Base-by-base conservation (phyloP, 495 filamentous ascomycete species). In the Pseudoneurospora amorphoporcata region DNA sequence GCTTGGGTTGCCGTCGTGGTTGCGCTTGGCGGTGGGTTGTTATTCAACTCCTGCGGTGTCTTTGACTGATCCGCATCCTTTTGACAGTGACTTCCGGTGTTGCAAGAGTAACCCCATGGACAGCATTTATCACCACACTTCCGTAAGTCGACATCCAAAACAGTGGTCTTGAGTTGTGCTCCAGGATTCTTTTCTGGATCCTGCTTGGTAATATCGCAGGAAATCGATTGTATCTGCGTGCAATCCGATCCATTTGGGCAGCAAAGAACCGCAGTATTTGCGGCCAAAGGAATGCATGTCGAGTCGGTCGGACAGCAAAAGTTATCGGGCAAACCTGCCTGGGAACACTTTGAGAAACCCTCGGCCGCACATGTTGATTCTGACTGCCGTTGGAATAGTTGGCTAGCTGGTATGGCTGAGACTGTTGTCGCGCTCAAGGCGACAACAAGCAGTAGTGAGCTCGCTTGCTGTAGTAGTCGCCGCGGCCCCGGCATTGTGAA, bases 31-130 rank as follows among this genome's bases (percentile, higher is more conserved):
- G 73, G 77, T 23, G 81, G 69, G 32, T 75, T 75, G 40, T 47
- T 76, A 5, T 76, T 45, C 47, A 65, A 17, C 14, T 65, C 53
- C 7, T 65, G 53, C 3, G 53, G 53, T 16, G 53, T 65, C 14
- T 65, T 65, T 35, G 53, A 65, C 72, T 86, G 84, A 73, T 85
- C 78, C 4, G 69, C 40, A 69, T 85, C 74, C 74, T 70, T 81
- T 29, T 77, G 73, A 69, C 86, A 85, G 73, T 84, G 70, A 58
- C 83, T 74, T 19, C 76, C 74, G 70, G 81, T 80, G 35, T 82
- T 78, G 82, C 94, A 97, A 17, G 80, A 85, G 77, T 92, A 97
- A 23, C 94, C 94, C 76, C 91, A 89, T 0, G 94, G 94, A 78
- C 93, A 96, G 81, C 93, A 96, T 9, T 79, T 81, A n/a, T 69